A percentile compares a stretch with the other conserved stretches of the same genome.
Conservation (phyloP, 1,284 basidiomycete genomes). For the Vanrija sp. region DNA sequence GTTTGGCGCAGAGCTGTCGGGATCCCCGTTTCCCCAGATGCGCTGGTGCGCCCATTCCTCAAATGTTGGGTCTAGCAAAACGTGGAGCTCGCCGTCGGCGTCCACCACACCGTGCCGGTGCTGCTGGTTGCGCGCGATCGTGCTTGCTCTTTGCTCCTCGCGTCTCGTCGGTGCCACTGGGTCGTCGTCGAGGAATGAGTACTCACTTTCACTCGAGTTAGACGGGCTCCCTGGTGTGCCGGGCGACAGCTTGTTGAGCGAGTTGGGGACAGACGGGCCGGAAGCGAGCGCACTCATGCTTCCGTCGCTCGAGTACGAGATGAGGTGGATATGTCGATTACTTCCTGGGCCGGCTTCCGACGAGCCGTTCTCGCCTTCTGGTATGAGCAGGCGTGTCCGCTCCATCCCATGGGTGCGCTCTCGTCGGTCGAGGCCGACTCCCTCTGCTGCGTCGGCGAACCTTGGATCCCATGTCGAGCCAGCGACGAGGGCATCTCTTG, state of each 20-base stretch:
- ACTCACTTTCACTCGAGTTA: conserved; percentile 17
- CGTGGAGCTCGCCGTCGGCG: conserved; percentile 10
- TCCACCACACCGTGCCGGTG: conserved; percentile 9
- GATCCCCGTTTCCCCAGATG: conserved; percentile 1
- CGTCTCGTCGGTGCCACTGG: not conserved
- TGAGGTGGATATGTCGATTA: conserved; percentile 18
- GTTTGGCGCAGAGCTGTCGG: not conserved
- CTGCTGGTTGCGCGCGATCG: not conserved
- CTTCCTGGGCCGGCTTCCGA: conserved; percentile 2
- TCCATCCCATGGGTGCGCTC: not conserved
- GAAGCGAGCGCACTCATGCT: conserved; percentile 3
- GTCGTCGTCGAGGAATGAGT: conserved; percentile 12
- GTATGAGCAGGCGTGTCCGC: not conserved
- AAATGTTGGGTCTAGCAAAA: conserved; percentile 8
- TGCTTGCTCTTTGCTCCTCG: no score
- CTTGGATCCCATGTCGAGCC: no score
- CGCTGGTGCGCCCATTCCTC: conserved; percentile 14
- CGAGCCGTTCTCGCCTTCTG: not conserved
- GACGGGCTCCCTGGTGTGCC: conserved; percentile 4
- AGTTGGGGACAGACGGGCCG: not conserved
- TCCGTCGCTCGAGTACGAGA: conserved; percentile 13
- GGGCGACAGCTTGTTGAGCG: not conserved
- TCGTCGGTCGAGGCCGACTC: not conserved
- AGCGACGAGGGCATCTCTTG: no score
- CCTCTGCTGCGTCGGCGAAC: no score